Evolutionary conservation across 352 stramenopile genomes (phyloP).

Genomic region (Phytopythium mirpurense): DNA sequence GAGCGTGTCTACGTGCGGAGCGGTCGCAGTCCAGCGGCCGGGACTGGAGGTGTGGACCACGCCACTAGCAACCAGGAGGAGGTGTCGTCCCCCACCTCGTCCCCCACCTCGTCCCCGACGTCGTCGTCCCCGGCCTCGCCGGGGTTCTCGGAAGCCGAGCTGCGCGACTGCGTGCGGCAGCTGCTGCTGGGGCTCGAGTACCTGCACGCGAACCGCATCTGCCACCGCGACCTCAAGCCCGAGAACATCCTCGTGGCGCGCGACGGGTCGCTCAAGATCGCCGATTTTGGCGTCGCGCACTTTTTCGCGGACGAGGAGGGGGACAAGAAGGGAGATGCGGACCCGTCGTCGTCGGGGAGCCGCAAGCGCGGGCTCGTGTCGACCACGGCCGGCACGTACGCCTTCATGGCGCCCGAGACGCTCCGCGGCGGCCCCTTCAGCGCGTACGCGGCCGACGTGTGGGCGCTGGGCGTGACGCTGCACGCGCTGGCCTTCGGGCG

Average conservation of each 20-base stretch:
- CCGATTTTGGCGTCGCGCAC: constrained; percentile 81
- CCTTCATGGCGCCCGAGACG: constrained; percentile 81
- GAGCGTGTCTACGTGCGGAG: constrained; percentile 46
- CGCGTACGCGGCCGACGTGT: constrained; percentile 82
- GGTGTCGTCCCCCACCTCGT: not conserved
- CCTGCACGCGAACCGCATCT: constrained; percentile 83
- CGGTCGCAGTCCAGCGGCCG: too few relatives aligned
- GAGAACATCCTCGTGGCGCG: constrained; percentile 78
- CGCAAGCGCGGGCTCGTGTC: constrained; percentile 76
- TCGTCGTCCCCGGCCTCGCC: too few relatives aligned
- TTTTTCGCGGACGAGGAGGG: constrained; percentile 65
- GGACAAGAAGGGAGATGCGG: not conserved
- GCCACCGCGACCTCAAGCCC: constrained; percentile 80
- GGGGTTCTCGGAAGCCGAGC: constrained; percentile 45
- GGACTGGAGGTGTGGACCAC: too few relatives aligned
- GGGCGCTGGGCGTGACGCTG: constrained; percentile 81
- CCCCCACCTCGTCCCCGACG: too few relatives aligned
- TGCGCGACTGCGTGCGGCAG: constrained; percentile 63
- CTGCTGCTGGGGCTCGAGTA: constrained; percentile 78
- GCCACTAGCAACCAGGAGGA: constrained; percentile 14
- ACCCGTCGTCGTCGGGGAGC: not conserved
- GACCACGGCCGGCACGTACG: constrained; percentile 77
- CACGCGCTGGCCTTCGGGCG: constrained; percentile 74
- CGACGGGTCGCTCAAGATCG: constrained; percentile 76
- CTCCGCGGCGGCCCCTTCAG: constrained; percentile 75